Base-by-base conservation (phyloP, 2,329 filamentous ascomycete genomes). In the Orbilia quercus region DNA sequence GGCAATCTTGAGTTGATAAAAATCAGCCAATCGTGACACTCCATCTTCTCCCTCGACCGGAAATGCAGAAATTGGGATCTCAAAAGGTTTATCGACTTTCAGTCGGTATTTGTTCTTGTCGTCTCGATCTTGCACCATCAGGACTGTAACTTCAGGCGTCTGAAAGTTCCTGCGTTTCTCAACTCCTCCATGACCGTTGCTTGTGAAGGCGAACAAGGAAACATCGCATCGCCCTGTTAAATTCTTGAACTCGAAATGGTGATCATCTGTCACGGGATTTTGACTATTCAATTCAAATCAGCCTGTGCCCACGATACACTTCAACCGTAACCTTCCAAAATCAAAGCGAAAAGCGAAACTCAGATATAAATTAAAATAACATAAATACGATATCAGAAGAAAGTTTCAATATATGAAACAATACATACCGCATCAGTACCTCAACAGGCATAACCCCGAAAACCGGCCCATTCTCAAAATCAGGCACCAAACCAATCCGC, bases 371-470 rank as follows among this genome's bases (percentile, higher is more conserved):
- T 7, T 44, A 45, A 36, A 5, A n/a, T 12, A 58, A 58, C n/a
- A 31, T 4, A 36, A 48, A 23, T 4, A 54, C 20, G 2, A 31
- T 36, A 6, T 6, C 6, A 34, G 31, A 34, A 22, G 50, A n/a
- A n/a, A n/a, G n/a, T n/a, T n/a, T n/a, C n/a, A n/a, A n/a, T n/a
- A n/a, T n/a, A n/a, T n/a, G n/a, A n/a, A n/a, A n/a, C n/a, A n/a
- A n/a, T n/a, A n/a, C 62, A 12, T 7, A 66, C 63, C 54, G 34
- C 2, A 59, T 16, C 14, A 23, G n/a, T 22, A 36, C 23, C n/a
- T n/a, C n/a, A n/a, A n/a, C n/a, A 42, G 55, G 45, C 23, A 51
- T 53, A 36, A 67, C 38, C 34, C 53, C 63, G 20, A 67, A 67
- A 16, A 5, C 16, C 31, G 38, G 23, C 7, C 55, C 53, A 36